A percentile compares a stretch with the other conserved stretches of the same genome.
phyloP scores from a whole-genome alignment of 495 filamentous ascomycete genomes.

The Schizothecium vesticola region DNA sequence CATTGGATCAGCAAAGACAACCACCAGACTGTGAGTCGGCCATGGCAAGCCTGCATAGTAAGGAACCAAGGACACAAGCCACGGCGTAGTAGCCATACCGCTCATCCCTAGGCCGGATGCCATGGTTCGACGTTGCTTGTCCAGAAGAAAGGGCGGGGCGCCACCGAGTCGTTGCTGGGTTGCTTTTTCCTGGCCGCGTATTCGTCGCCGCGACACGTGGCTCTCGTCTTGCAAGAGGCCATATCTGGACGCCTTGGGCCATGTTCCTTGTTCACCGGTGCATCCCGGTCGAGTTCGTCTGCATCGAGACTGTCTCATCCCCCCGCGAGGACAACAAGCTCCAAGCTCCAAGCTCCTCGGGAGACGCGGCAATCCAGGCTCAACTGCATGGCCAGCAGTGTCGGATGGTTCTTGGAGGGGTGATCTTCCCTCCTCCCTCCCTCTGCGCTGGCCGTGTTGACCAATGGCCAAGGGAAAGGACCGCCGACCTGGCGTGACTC shows the following conservation, averaged over 20 bases:
- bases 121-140: neutral
- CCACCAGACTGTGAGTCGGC: neutral
- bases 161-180: neutral
- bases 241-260: neutral
- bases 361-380: neutral
- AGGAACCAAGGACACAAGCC: neutral
- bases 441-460: neutral
- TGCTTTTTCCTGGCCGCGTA: neutral
- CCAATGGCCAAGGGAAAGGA: neutral
- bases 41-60: neutral
- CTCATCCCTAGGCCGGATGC: neutral
- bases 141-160: neutral
- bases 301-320: neutral
- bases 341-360: neutral
- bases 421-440: neutral
- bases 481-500: neutral
- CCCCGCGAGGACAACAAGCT: neutral
- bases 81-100: neutral
- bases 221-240: neutral
- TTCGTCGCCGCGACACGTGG: neutral
- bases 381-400: neutral
- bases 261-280: neutral
- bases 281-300: neutral
- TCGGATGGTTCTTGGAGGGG: neutral
- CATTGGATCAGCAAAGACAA: neutral